phyloP scores from a whole-genome alignment of 2,329 filamentous ascomycete genomes.

The Didymosphaeria variabile region DNA sequence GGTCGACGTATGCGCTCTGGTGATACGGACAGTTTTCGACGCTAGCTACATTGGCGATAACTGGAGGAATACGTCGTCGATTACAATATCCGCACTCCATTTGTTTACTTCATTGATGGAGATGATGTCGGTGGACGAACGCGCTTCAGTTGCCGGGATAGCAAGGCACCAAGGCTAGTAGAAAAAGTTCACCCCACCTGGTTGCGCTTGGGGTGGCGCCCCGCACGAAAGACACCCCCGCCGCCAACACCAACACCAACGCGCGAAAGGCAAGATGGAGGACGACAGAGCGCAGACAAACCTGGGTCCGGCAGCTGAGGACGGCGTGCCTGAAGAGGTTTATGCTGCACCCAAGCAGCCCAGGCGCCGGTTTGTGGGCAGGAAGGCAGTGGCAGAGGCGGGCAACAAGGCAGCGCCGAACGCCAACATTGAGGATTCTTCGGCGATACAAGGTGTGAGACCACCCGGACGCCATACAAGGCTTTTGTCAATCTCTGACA shows the following conservation, averaged over 20 bases:
- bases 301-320: conserved; percentile 73
- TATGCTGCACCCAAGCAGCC: conserved; percentile 70
- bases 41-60: background rate
- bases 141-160: background rate
- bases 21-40: background rate
- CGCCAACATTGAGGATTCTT: conserved; percentile 66
- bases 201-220: background rate
- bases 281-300: conserved; percentile 76
- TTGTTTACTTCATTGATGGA: background rate
- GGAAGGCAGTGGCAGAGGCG: conserved; percentile 72
- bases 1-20: too few relatives aligned
- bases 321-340: conserved; percentile 65
- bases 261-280: conserved; percentile 66
- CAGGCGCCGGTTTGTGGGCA: conserved; percentile 90
- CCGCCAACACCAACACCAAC: background rate
- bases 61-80: background rate
- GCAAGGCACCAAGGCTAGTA: background rate
- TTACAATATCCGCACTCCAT: background rate
- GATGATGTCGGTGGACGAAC: background rate
- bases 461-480: conserved; percentile 13
- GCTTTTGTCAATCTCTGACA: conserved; percentile 16
- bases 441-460: conserved; percentile 72
- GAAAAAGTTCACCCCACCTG: conserved; percentile 2
- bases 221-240: background rate
- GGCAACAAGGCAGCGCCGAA: conserved; percentile 53